These are phyloP conservation scores for Podila epigama DNA, from an alignment of 192 early-diverging fungal species.

Conservation along the genomic window DNA sequence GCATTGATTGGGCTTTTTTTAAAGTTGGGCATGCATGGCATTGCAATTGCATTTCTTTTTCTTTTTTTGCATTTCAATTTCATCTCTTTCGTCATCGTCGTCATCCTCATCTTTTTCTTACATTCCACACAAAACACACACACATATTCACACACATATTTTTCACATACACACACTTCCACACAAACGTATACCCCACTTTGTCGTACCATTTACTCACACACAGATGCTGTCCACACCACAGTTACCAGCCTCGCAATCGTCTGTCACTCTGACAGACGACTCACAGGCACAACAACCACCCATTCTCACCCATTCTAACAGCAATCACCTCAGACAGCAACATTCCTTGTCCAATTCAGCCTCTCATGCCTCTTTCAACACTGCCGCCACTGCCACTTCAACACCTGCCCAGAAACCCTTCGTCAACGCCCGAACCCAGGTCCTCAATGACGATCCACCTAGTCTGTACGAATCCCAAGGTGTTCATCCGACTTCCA, in stretches of 20 bases:
- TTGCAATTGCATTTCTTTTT: not conserved
- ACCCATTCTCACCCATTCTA: constrained; percentile 6
- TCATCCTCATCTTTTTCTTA: not conserved
- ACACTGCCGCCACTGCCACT: constrained; percentile 22
- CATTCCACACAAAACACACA: not conserved
- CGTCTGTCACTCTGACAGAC: constrained; percentile 35
- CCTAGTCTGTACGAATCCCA: constrained; percentile 19
- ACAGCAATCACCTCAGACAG: not conserved
- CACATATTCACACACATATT: not conserved
- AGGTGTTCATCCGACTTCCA: constrained; percentile 41
- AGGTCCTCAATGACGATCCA: not conserved
- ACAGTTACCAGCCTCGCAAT: constrained; percentile 35
- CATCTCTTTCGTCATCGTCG: not conserved
- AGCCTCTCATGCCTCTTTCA: constrained; percentile 23
- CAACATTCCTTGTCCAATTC: constrained; percentile 1
- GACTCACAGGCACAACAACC: constrained; percentile 8
- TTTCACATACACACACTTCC: not conserved
- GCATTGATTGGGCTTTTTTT: not conserved
- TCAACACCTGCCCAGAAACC: constrained; percentile 16
- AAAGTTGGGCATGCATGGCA: too few species aligned
- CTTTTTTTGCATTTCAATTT: not conserved
- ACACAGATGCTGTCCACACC: too few species aligned
- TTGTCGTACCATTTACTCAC: not conserved
- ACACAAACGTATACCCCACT: not conserved
- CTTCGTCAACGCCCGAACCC: constrained; percentile 8